A percentile compares a stretch with the other conserved stretches of the same genome.
phyloP scores from a whole-genome alignment of 805 yeast genomes.

The Schwanniomyces yamadae region DNA sequence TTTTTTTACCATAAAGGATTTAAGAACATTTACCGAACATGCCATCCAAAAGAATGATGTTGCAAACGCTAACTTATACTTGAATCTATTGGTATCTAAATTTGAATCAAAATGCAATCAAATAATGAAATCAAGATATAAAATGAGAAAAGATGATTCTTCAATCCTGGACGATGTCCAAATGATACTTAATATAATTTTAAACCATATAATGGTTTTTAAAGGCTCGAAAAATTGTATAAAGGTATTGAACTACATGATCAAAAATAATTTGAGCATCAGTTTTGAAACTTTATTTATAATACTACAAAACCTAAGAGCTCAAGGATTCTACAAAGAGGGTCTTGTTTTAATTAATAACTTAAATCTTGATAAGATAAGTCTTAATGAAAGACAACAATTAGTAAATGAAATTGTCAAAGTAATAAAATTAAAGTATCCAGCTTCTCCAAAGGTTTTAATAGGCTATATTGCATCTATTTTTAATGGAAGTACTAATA shows the following conservation, averaged over 20 bases:
- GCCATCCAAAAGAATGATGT: slow-evolving; percentile 27
- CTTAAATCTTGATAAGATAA: slow-evolving; percentile 22
- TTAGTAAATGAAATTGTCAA: slow-evolving; percentile 32
- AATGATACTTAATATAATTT: slow-evolving; percentile 25
- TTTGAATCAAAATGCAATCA: slow-evolving; percentile 28
- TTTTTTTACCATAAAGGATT: slow-evolving; percentile 29
- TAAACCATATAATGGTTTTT: slow-evolving; percentile 35
- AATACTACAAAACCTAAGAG: slow-evolving; percentile 30
- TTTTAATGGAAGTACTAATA: slow-evolving; percentile 14
- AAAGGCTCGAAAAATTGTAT: slow-evolving; percentile 34
- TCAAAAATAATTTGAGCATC: slow-evolving; percentile 23
- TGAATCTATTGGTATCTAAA: slow-evolving; percentile 35
- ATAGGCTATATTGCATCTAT: slow-evolving; percentile 36
- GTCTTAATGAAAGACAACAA: slow-evolving; percentile 14
- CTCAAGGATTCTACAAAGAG: slow-evolving; percentile 29
- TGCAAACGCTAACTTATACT: slow-evolving; percentile 31
- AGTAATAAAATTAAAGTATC: slow-evolving; percentile 28
- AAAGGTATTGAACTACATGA: slow-evolving; percentile 33
- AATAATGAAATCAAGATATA: slow-evolving; percentile 8
- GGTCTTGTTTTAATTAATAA: slow-evolving; percentile 34
- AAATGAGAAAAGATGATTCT: slow-evolving; percentile 12
- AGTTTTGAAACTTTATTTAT: slow-evolving; percentile 22
- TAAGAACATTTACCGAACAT: slow-evolving; percentile 20
- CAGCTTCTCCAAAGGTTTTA: slow-evolving; percentile 31
- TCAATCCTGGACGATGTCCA: slow-evolving; percentile 21